These are phyloP conservation scores for Epichloe brachyelytri DNA, from an alignment of 2,329 filamentous ascomycete species.

Conservation along the genomic window DNA sequence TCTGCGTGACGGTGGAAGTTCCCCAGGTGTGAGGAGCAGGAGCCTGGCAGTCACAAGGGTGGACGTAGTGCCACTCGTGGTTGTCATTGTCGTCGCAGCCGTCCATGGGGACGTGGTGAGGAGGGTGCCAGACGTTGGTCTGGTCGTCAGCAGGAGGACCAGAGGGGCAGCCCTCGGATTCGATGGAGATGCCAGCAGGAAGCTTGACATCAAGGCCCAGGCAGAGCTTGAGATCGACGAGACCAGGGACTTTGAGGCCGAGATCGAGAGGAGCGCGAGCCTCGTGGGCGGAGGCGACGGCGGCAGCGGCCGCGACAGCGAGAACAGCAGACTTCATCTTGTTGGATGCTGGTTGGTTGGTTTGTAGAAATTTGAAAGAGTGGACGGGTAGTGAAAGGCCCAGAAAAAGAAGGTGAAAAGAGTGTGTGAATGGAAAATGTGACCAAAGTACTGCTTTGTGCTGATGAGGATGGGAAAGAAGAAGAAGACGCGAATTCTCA, in stretches of 20 bases:
- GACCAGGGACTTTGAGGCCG: background rate
- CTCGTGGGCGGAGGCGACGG: conserved; percentile 8
- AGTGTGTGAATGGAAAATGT: conserved; percentile 3
- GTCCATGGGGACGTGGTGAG: conserved; percentile 24
- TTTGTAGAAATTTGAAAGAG: conserved; percentile 6
- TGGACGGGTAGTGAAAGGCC: conserved; percentile 11
- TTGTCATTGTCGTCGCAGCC: conserved; percentile 19
- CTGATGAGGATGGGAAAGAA: conserved; percentile 5
- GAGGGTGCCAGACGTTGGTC: conserved; percentile 23
- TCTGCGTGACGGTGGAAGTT: conserved; percentile 29
- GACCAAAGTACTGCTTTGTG: conserved; percentile 6
- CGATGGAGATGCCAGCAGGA: conserved; percentile 8
- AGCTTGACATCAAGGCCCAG: conserved; percentile 10
- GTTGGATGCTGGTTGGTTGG: conserved; percentile 5
- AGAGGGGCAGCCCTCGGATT: conserved; percentile 10
- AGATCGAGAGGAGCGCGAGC: conserved; percentile 8
- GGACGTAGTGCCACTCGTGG: conserved; percentile 24
- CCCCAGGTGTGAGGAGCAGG: conserved; percentile 22
- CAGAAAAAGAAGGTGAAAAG: conserved; percentile 9
- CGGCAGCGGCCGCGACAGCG: conserved; percentile 9
- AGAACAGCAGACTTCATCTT: conserved; percentile 15
- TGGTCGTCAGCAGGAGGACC: conserved; percentile 14
- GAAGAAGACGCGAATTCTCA: background rate
- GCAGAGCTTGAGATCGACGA: conserved; percentile 7
- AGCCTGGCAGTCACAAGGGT: conserved; percentile 15